phyloP scores from a whole-genome alignment of 1,284 basidiomycete genomes.

The Marasmius oreades region DNA sequence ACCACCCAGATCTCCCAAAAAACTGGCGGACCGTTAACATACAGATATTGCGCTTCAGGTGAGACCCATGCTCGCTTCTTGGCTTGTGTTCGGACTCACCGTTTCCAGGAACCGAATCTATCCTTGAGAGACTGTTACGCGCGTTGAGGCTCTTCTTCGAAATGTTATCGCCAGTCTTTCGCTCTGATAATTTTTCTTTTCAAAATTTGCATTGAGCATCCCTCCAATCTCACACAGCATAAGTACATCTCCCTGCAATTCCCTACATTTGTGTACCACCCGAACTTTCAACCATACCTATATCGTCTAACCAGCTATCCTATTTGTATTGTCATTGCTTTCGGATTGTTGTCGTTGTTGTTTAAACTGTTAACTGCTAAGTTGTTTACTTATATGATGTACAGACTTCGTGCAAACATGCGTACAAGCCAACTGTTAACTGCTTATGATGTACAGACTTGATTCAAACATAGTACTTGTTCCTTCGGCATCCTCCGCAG shows the following conservation, averaged over 20 bases:
- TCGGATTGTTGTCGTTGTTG: not conserved
- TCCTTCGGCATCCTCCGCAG: too few relatives aligned
- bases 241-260: not conserved
- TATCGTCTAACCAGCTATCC: not conserved
- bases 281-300: not conserved
- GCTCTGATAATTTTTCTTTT: too few relatives aligned
- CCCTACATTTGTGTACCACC: not conserved
- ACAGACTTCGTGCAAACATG: too few relatives aligned
- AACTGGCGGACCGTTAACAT: slow-evolving; percentile 19
- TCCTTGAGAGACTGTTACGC: not conserved
- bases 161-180: not conserved
- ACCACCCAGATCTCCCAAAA: slow-evolving; percentile 20
- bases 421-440: too few relatives aligned
- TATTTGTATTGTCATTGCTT: not conserved
- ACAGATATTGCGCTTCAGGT: not conserved
- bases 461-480: too few relatives aligned
- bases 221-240: not conserved
- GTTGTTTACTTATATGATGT: not conserved
- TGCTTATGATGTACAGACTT: too few relatives aligned
- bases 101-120: not conserved
- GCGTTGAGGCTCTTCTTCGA: not conserved
- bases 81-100: too few relatives aligned
- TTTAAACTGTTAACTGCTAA: not conserved
- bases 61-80: not conserved
- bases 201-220: too few relatives aligned